Base-by-base conservation (phyloP, 441 rosid species). In the Erysimum cheiri region DNA sequence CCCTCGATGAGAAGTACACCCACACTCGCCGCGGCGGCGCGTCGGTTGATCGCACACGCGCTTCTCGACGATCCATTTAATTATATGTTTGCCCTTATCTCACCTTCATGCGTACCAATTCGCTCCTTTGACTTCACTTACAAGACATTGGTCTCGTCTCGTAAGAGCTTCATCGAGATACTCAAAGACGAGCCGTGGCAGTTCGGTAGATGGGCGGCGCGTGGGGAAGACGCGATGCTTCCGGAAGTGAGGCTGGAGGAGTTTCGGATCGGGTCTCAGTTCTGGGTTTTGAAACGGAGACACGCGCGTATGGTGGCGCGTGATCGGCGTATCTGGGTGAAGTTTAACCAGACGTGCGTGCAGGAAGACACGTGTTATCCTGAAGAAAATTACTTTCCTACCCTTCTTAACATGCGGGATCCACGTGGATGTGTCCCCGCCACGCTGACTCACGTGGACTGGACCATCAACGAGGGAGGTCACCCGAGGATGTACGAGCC, bases 211-310 rank as follows among this genome's bases (percentile, higher is more conserved):
- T 91, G 96, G 93, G 89, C 89, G 17, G 93, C 89, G 76, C 92
- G 92, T 70, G 97, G 96, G 0, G 10, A 11, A 0, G 70, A 75
- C 2, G 85, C 86, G 61, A 92, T 92, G 96, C 68, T 86, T 0
- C 92, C 96, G 65, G 96, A 82, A 39, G 90, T 91, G 77, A 75
- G 22, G 69, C 62, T 89, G 0, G 88, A 83, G 54, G 90, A 89
- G 29, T 89, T 89, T 28, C 73, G 93, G 48, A 86, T 86, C n/a
- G 96, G 96, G 76, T 91, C 97, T 33, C 96, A 91, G 86, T 91
- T 89, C 39, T 88, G 97, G 97, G 84, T 68, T 1, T 10, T 88
- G 82, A 80, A 87, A 60, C 86, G 97, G 64, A 72, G 67, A 68
- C 96, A 91, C 53, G 93, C 96, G 49, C 79, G 81, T 76, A 15